Evolutionary conservation across 352 stramenopile genomes (phyloP).

Genomic region (Phytophthora capsici): DNA sequence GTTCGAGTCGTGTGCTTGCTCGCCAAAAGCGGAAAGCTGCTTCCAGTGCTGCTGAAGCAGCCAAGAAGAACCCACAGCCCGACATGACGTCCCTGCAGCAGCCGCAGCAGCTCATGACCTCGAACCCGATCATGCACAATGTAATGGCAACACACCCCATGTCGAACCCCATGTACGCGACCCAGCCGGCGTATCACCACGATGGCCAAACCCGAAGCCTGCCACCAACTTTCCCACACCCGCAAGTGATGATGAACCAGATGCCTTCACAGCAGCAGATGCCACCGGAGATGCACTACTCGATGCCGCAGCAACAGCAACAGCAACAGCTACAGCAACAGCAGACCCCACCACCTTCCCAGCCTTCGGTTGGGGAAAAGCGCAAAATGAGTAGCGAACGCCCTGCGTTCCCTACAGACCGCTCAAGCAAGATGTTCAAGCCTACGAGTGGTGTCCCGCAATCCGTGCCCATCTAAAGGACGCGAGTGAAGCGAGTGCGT

Average conservation of each 20-base stretch:
- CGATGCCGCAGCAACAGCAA: slow-evolving; percentile 37
- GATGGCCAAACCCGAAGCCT: slow-evolving; percentile 47
- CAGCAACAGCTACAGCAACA: too few relatives aligned
- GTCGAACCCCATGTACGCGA: slow-evolving; percentile 35
- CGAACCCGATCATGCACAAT: slow-evolving; percentile 37
- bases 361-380: slow-evolving; percentile 43
- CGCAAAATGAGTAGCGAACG: slow-evolving; percentile 59
- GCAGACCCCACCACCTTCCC: slow-evolving; percentile 7
- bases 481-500: background rate
- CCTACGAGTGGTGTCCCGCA: slow-evolving; percentile 41
- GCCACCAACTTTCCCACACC: slow-evolving; percentile 57
- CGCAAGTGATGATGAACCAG: slow-evolving; percentile 60
- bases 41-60: slow-evolving; percentile 33
- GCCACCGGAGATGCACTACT: slow-evolving; percentile 44
- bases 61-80: slow-evolving; percentile 26
- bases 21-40: slow-evolving; percentile 87
- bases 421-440: slow-evolving; percentile 51
- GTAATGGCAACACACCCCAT: slow-evolving; percentile 41
- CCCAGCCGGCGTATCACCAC: slow-evolving; percentile 28
- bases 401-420: slow-evolving; percentile 40
- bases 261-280: slow-evolving; percentile 42
- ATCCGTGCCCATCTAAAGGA: slow-evolving; percentile 46
- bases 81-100: slow-evolving; percentile 43
- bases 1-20: slow-evolving; percentile 81
- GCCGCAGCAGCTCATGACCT: slow-evolving; percentile 41